Percentiles rank a stretch among this genome's conserved stretches.
Conservation (phyloP, 352 stramenopile genomes). For the Pythium pyrilobum region DNA sequence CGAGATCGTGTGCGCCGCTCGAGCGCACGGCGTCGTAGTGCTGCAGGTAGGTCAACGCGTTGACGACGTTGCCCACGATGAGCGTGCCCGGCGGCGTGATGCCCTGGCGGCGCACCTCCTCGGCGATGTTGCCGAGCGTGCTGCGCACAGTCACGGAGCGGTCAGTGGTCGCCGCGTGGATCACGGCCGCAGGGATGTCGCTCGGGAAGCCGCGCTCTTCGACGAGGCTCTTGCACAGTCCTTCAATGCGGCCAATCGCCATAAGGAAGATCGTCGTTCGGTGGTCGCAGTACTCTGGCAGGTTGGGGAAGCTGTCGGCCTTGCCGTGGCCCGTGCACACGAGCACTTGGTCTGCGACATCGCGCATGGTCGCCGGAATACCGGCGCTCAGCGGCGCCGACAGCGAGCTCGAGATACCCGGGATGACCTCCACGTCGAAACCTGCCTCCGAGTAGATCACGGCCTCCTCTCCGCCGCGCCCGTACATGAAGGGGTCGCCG, state of each 20-base stretch:
- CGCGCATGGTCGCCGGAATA: slow-evolving; percentile 95
- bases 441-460: slow-evolving; percentile 69
- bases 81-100: slow-evolving; percentile 91
- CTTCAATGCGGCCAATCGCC: slow-evolving; percentile 91
- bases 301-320: slow-evolving; percentile 86
- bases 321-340: slow-evolving; percentile 93
- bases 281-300: slow-evolving; percentile 94
- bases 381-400: slow-evolving; percentile 90
- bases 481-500: slow-evolving; percentile 97
- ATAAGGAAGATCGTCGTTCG: slow-evolving; percentile 98
- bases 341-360: slow-evolving; percentile 91
- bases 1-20: slow-evolving; percentile 14
- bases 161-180: slow-evolving; percentile 90
- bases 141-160: slow-evolving; percentile 86
- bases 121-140: slow-evolving; percentile 86
- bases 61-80: slow-evolving; percentile 93
- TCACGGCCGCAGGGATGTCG: slow-evolving; percentile 89
- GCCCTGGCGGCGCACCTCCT: slow-evolving; percentile 77
- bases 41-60: slow-evolving; percentile 58
- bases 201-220: slow-evolving; percentile 82
- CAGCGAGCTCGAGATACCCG: slow-evolving; percentile 94
- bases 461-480: slow-evolving; percentile 92
- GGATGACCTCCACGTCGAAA: slow-evolving; percentile 82
- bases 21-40: slow-evolving; percentile 51
- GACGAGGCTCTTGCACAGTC: slow-evolving; percentile 82